Percentiles rank a stretch among this genome's conserved stretches.
These are phyloP conservation scores for Apocynum venetum DNA, from an alignment of 257 asterid species.

Conservation along the genomic window DNA sequence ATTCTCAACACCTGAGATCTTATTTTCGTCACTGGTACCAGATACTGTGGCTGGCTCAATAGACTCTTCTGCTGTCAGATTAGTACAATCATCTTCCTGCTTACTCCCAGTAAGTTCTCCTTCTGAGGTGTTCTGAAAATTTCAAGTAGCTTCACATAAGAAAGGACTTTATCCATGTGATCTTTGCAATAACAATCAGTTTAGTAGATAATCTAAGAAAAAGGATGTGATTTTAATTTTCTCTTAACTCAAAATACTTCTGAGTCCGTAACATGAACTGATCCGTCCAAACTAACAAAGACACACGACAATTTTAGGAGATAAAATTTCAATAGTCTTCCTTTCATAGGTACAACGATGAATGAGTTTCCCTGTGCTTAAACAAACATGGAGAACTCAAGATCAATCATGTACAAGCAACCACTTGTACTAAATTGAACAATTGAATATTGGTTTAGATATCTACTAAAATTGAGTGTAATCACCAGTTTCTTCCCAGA, in stretches of 20 bases:
- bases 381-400: not conserved
- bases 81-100: slow-evolving; percentile 19
- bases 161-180: not conserved
- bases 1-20: slow-evolving; percentile 20
- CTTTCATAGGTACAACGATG: not conserved
- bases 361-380: not conserved
- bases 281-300: not conserved
- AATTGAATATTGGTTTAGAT: not conserved
- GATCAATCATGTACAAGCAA: slow-evolving; percentile 1
- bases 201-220: not conserved
- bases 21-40: slow-evolving; percentile 28
- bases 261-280: not conserved
- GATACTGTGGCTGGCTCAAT: slow-evolving; percentile 37
- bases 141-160: slow-evolving; percentile 13
- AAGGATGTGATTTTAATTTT: not conserved
- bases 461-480: not conserved
- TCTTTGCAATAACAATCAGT: not conserved
- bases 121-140: slow-evolving; percentile 38
- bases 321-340: not conserved
- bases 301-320: not conserved
- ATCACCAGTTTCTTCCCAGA: not conserved
- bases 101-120: slow-evolving; percentile 22
- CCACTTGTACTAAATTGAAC: not conserved
- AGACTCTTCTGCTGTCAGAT: slow-evolving; percentile 24
- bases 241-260: not conserved